phyloP scores from a whole-genome alignment of 2,329 filamentous ascomycete genomes.

The Calonectria hongkongensis region DNA sequence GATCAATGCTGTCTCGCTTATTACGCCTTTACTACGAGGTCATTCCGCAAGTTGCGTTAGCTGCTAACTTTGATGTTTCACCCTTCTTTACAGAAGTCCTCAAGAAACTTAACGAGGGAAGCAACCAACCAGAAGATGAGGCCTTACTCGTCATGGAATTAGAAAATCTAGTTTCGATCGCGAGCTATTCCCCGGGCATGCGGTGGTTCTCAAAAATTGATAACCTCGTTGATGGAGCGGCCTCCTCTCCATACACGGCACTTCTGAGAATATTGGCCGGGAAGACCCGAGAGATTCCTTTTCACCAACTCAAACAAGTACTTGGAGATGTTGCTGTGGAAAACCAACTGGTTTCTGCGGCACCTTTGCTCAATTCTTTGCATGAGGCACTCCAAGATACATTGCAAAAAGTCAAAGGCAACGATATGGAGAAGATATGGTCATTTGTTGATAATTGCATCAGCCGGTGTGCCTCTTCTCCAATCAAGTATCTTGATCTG shows the following conservation, averaged over 20 bases:
- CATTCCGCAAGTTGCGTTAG: conserved; percentile 85
- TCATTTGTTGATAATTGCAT: conserved; percentile 89
- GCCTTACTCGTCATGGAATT: conserved; percentile 82
- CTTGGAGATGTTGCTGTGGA: conserved; percentile 78
- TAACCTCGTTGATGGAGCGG: conserved; percentile 67
- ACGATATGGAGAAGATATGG: conserved; percentile 70
- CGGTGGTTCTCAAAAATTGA: conserved; percentile 90
- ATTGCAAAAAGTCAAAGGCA: conserved; percentile 41
- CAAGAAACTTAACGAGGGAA: conserved; percentile 73
- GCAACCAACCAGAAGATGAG: conserved; percentile 68
- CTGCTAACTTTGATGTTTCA: conserved; percentile 92
- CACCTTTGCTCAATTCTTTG: conserved; percentile 68
- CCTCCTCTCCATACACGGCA: conserved; percentile 80
- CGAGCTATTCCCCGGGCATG: conserved; percentile 87
- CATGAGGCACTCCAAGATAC: conserved; percentile 59
- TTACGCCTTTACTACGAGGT: conserved; percentile 90
- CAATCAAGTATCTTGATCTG: conserved; percentile 88
- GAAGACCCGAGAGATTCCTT: conserved; percentile 55
- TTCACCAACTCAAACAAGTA: conserved; percentile 71
- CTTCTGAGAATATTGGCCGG: conserved; percentile 72
- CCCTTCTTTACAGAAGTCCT: conserved; percentile 82
- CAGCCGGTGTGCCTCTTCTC: conserved; percentile 82
- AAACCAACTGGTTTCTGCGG: conserved; percentile 78
- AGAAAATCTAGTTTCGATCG: conserved; percentile 87
- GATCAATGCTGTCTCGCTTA: conserved; percentile 86